Evolutionary conservation across 257 asterid genomes (phyloP).

Genomic region (Solanum rostratum): DNA sequence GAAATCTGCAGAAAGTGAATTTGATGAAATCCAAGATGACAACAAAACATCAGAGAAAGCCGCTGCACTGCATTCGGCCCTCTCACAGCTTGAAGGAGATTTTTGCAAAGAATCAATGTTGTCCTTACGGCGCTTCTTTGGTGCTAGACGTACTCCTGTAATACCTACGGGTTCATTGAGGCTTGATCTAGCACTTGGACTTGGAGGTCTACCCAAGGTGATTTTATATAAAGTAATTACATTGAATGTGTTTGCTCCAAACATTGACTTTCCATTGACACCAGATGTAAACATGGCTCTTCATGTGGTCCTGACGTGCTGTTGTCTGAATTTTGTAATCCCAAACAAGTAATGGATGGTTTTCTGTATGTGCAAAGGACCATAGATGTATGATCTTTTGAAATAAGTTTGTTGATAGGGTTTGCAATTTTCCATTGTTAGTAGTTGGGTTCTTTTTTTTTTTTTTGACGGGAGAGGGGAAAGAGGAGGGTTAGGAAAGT

Average conservation of each 20-base stretch:
- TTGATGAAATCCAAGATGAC: conserved; percentile 53
- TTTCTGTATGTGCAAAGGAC: not conserved
- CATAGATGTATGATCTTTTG: not conserved
- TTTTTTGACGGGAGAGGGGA: not conserved
- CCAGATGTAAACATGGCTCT: not conserved
- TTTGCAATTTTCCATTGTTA: not conserved
- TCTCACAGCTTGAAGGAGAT: conserved; percentile 56
- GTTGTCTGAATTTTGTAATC: not conserved
- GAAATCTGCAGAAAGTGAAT: conserved; percentile 41
- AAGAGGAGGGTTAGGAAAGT: not conserved
- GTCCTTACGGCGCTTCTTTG: conserved; percentile 75
- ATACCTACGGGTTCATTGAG: conserved; percentile 84
- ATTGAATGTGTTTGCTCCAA: not conserved
- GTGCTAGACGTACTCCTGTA: conserved; percentile 68
- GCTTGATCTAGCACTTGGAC: conserved; percentile 89
- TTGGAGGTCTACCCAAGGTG: conserved; percentile 96
- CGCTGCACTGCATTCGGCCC: conserved; percentile 61
- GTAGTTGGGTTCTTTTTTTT: not conserved
- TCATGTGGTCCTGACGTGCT: not conserved
- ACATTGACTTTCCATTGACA: not conserved
- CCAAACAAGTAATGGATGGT: not conserved
- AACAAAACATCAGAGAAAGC: conserved; percentile 51
- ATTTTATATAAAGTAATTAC: conserved; percentile 6
- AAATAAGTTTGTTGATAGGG: not conserved
- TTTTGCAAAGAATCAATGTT: conserved; percentile 78